phyloP scores from a whole-genome alignment of 331 rosid species.

The Erythrophleum ivorense region DNA sequence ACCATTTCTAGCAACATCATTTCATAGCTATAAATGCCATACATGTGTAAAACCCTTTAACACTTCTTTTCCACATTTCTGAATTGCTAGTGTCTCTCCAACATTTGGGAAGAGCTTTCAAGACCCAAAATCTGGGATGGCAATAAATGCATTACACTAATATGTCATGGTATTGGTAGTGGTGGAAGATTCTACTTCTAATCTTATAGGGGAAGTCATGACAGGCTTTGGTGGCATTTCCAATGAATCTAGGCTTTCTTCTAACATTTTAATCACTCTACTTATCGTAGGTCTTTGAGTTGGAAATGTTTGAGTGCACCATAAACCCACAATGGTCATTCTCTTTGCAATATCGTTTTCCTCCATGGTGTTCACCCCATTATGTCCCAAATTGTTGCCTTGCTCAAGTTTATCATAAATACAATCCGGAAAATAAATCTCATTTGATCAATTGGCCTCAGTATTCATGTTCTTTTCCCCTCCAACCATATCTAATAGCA shows the following conservation, averaged over 20 bases:
- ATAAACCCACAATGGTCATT: conserved; percentile 41
- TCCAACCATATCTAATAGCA: conserved; percentile 54
- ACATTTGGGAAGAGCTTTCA: not conserved
- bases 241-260: conserved; percentile 41
- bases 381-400: conserved; percentile 2
- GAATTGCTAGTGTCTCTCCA: not conserved
- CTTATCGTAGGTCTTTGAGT: conserved; percentile 48
- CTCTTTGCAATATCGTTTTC: conserved; percentile 33
- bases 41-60: not conserved
- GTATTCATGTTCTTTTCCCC: conserved; percentile 44
- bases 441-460: conserved; percentile 36
- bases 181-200: conserved; percentile 35
- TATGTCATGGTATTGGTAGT: not conserved
- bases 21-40: not conserved
- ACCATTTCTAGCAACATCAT: no score
- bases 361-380: not conserved
- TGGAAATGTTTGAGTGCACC: conserved; percentile 58
- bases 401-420: conserved; percentile 25
- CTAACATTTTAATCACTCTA: conserved; percentile 54
- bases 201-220: conserved; percentile 40
- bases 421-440: conserved; percentile 46
- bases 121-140: not conserved
- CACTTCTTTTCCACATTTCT: not conserved
- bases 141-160: not conserved
- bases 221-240: conserved; percentile 51